Base-by-base conservation (phyloP, 1,284 basidiomycete genomes). In the Singerocomus rubriflavus region DNA sequence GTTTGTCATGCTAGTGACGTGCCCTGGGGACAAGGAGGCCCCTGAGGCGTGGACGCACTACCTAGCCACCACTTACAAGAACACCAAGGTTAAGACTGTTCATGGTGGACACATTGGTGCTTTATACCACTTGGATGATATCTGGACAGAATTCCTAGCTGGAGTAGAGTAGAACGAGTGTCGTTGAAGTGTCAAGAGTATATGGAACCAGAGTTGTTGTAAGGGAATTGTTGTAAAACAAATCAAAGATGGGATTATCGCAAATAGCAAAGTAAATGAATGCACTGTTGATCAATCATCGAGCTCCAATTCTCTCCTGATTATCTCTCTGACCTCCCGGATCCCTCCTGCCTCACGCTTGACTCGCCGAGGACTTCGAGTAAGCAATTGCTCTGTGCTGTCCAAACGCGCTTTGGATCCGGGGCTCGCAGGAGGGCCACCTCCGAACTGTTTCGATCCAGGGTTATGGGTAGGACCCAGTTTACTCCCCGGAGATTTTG, bases 321-420 rank as follows among this genome's bases (percentile, higher is more conserved):
- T 85, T 59, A 86, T 81, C 69, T 91, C 88, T 52, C 88, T 72
- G 39, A 91, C 88, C 64, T 88, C 79, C 34, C 88, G 75, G 57
- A 91, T 70, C 0, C 88, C 87, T 33, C 86, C 84, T 13, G 71
- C 77, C 60, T 88, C 85, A 26, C 72, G 73, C 62, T 80, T 84
- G 31, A 91, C 82, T 51, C 79, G 71, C 51, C 77, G 77, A 5
- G 88, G 88, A 65, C 88, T 91, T 39, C 86, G 73, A 25, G 75
- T 80, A 16, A 82, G 67, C 21, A 88, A 59, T 63, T 82, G 81
- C 48, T 77, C 68, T 17, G 76, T 80, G 56, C 80, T 84, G 48
- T 82, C 77, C 48, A 78, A 64, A 58, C 74, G 71, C 26, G 56
- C 48, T 47, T 64, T 70, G 17, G 65, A 53, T 46, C 71, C 69